Conservation (phyloP, 1,284 basidiomycete genomes). For the Ceraceosorus guamensis region DNA sequence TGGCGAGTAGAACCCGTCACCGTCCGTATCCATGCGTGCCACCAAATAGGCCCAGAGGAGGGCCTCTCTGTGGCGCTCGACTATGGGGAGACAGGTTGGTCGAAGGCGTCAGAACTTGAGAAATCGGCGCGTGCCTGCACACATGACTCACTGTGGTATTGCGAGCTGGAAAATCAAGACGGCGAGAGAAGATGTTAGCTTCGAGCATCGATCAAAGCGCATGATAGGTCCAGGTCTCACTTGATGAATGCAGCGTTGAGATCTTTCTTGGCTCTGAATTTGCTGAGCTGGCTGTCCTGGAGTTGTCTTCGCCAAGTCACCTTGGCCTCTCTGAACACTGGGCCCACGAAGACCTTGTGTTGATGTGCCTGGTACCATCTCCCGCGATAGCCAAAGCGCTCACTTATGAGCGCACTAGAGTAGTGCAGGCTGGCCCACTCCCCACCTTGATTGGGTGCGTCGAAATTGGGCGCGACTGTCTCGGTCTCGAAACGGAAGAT, state of each 20-base stretch:
- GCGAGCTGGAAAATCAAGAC: too few relatives aligned
- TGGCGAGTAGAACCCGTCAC: neutral
- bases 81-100: slow-evolving; percentile 21
- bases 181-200: too few relatives aligned
- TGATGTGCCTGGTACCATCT: slow-evolving; percentile 22
- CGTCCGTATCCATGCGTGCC: neutral
- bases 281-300: too few relatives aligned
- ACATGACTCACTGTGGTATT: too few relatives aligned
- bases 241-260: too few relatives aligned
- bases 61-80: slow-evolving; percentile 37
- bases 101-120: too few relatives aligned
- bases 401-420: slow-evolving; percentile 19
- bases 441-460: neutral
- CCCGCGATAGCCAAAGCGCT: slow-evolving; percentile 21
- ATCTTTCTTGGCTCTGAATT: too few relatives aligned
- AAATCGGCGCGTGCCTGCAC: too few relatives aligned
- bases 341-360: slow-evolving; percentile 19
- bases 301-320: too few relatives aligned
- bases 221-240: too few relatives aligned
- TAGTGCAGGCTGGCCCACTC: neutral
- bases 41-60: slow-evolving; percentile 37
- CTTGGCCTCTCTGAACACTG: too few relatives aligned
- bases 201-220: too few relatives aligned
- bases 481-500: slow-evolving; percentile 26
- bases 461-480: neutral